Conservation (phyloP, 108 stramenopile species). For the Nitzschia sp. region DNA sequence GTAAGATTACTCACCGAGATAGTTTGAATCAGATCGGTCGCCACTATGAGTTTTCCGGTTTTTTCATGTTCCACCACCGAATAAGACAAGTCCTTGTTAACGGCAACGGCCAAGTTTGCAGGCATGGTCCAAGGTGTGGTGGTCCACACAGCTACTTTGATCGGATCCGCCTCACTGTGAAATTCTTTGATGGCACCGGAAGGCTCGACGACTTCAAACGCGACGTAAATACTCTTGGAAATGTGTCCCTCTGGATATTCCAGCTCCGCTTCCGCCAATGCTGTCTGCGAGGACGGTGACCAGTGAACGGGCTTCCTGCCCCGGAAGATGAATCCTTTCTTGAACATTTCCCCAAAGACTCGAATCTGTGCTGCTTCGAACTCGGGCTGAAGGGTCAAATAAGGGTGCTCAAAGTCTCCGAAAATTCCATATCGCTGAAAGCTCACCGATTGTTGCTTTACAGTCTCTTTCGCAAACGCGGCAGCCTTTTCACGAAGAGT, state of each 20-base stretch:
- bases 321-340: slow-evolving; percentile 94
- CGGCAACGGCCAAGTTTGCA: slow-evolving; percentile 94
- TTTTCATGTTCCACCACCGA: slow-evolving; percentile 78
- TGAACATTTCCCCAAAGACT: slow-evolving; percentile 96
- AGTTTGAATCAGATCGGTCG: slow-evolving; percentile 70
- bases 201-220: slow-evolving; percentile 73
- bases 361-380: slow-evolving; percentile 97
- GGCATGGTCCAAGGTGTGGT: slow-evolving; percentile 96
- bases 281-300: slow-evolving; percentile 95
- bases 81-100: slow-evolving; percentile 91
- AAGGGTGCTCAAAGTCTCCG: slow-evolving; percentile 96
- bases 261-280: slow-evolving; percentile 98
- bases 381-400: slow-evolving; percentile 93
- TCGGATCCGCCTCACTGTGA: slow-evolving; percentile 49
- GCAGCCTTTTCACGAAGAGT: slow-evolving; percentile 89
- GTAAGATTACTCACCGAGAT: slow-evolving; percentile 57
- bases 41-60: slow-evolving; percentile 79
- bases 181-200: slow-evolving; percentile 61
- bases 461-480: slow-evolving; percentile 89
- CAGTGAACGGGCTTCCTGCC: slow-evolving; percentile 98
- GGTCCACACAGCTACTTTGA: slow-evolving; percentile 91
- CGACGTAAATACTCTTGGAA: slow-evolving; percentile 92
- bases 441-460: slow-evolving; percentile 81
- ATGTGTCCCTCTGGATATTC: slow-evolving; percentile 96
- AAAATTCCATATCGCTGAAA: slow-evolving; percentile 96